These are phyloP conservation scores for Luvunga scandens DNA, from an alignment of 345 rosid species.

Conservation along the genomic window DNA sequence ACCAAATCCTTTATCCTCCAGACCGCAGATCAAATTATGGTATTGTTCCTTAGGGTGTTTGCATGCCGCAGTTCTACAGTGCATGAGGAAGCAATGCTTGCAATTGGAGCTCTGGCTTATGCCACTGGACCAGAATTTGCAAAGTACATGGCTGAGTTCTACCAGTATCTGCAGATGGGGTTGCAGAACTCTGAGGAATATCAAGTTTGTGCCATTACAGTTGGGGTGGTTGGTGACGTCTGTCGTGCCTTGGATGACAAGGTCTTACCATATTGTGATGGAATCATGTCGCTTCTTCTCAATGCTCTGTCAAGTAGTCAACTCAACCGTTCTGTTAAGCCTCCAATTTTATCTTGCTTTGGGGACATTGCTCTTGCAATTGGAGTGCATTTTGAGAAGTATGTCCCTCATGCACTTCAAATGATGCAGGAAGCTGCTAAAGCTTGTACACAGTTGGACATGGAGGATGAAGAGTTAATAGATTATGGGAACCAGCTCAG, in stretches of 20 bases:
- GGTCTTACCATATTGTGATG: slow-evolving; percentile 80
- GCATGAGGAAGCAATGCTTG: slow-evolving; percentile 99
- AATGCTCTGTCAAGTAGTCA: slow-evolving; percentile 66
- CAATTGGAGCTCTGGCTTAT: slow-evolving; percentile 93
- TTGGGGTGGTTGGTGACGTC: slow-evolving; percentile 90
- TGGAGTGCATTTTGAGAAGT: slow-evolving; percentile 74
- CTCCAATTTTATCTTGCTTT: slow-evolving; percentile 87
- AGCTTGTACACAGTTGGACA: slow-evolving; percentile 67
- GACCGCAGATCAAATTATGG: slow-evolving; percentile 83
- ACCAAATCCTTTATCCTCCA: slow-evolving; percentile 61
- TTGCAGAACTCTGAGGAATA: slow-evolving; percentile 88
- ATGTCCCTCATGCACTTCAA: slow-evolving; percentile 52
- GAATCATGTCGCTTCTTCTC: slow-evolving; percentile 74
- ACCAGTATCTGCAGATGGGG: slow-evolving; percentile 82
- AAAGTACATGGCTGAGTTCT: slow-evolving; percentile 77
- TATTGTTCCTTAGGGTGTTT: slow-evolving; percentile 74
- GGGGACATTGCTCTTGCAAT: slow-evolving; percentile 95
- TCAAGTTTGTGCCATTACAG: slow-evolving; percentile 88
- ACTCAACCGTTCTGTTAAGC: slow-evolving; percentile 91
- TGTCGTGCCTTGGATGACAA: slow-evolving; percentile 83
- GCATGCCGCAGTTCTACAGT: slow-evolving; percentile 91
- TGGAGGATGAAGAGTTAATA: slow-evolving; percentile 71
- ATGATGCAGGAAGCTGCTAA: slow-evolving; percentile 90
- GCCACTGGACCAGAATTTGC: slow-evolving; percentile 77
- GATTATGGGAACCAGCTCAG: slow-evolving; percentile 83